phyloP scores from a whole-genome alignment of 768 basidiomycete species.

The Pleurotus sapidus region DNA sequence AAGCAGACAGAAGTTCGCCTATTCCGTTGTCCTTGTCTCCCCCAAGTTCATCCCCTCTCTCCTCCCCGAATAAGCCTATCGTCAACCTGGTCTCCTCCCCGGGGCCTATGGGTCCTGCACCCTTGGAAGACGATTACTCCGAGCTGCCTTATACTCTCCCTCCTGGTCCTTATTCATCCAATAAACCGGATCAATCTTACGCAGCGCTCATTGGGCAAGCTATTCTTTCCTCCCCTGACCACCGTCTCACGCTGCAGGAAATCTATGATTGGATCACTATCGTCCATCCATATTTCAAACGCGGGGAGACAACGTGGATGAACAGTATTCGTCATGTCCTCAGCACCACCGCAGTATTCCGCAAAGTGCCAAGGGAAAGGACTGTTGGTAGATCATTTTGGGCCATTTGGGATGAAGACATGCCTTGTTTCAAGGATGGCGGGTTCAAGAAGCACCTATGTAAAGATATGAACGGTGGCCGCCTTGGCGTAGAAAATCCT shows the following conservation, averaged over 20 bases:
- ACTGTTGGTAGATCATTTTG: conserved; percentile 81
- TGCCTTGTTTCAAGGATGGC: conserved; percentile 80
- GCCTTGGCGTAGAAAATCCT: conserved; percentile 30
- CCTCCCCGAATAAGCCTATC: conserved; percentile 57
- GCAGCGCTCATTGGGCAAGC: conserved; percentile 96
- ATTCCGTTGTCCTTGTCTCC: conserved; percentile 63
- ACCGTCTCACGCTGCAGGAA: conserved; percentile 88
- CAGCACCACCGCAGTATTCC: conserved; percentile 88
- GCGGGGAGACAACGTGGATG: conserved; percentile 95
- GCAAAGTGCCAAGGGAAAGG: conserved; percentile 78
- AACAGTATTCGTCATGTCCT: conserved; percentile 97
- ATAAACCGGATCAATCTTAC: conserved; percentile 87
- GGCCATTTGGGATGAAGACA: conserved; percentile 82
- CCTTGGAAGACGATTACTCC: conserved; percentile 63
- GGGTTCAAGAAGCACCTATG: conserved; percentile 71
- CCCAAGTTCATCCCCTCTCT: conserved; percentile 52
- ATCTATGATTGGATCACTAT: conserved; percentile 97
- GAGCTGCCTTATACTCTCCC: conserved; percentile 75
- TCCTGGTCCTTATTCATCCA: conserved; percentile 75
- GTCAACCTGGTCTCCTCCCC: conserved; percentile 85
- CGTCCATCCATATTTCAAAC: conserved; percentile 91
- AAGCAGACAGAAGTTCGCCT: conserved; percentile 27
- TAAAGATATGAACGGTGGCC: conserved; percentile 41
- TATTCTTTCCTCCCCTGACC: conserved; percentile 78
- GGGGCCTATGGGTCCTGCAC: conserved; percentile 67